Base-by-base conservation (phyloP, 352 stramenopile species). In the Chrysophaeum taylorii region DNA sequence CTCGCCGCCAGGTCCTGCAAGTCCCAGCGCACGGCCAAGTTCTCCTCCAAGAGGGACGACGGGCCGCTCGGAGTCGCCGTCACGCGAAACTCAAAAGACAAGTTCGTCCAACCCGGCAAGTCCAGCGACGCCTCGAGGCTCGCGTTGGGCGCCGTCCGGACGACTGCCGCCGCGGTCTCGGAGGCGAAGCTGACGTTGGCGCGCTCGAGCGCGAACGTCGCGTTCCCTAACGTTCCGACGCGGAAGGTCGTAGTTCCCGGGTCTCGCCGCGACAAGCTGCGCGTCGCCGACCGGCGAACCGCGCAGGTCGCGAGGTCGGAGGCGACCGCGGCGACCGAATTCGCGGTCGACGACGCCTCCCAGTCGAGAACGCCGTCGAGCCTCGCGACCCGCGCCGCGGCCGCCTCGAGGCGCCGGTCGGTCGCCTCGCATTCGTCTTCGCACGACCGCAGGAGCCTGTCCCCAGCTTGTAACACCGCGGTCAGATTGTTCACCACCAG, bases 401-500 rank as follows among this genome's bases (percentile, higher is more conserved):
- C 50, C 25, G 50, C 39, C 12, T 45, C 39, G 39, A 21, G 12
- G 39, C 12, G 39, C 12, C 12, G 12, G 39, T 18, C 39, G 9
- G 12, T 12, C 12, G 39, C 12, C 39, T 45, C 39, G 39, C 39
- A 12, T 12, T 45, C 39, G 39, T 66, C 57, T 31, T n/a, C 31
- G 27, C 7, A 7, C 31, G 1, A 18, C n/a, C n/a, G n/a, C n/a
- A n/a, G n/a, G n/a, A n/a, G n/a, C n/a, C n/a, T n/a, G n/a, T n/a
- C n/a, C n/a, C n/a, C n/a, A n/a, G n/a, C n/a, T n/a, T n/a, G n/a
- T n/a, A 66, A 14, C 2, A 66, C 2, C 12, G 1, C 5, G 9
- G 57, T 66, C 31, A 66, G 35, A 25, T 66, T 66, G 16, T 2
- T 7, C 5, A 45, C 57, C 5, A 66, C 57, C 5, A 66, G 57